Base-by-base conservation (phyloP, 441 rosid genomes). In the Biscutella laevigata region DNA sequence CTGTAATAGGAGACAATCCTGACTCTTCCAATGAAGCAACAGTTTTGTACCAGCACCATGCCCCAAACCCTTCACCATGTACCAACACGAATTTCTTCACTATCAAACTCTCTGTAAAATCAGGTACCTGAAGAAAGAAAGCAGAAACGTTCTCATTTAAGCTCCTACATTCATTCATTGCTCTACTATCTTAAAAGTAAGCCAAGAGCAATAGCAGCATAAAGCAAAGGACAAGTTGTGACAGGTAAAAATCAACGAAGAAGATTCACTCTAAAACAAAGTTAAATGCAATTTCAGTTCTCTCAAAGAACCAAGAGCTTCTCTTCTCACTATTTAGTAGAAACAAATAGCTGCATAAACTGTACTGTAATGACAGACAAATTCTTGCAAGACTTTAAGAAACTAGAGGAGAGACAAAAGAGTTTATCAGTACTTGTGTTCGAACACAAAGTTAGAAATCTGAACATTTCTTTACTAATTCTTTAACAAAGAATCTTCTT, bases 21-120 rank as follows among this genome's bases (percentile, higher is more conserved):
- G 72, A 84, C 79, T 91, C 98, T 75, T 91, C 96, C 66, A 87
- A 48, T 22, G 73, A 77, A 57, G 90, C 81, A 60, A 87, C 71
- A 4, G 85, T 78, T 70, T 91, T 87, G 71, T 91, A 91, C 98
- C 98, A 91, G 71, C 96, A 87, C 98, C 98, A 91, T 13, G 98
- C 98, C 37, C 98, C 98, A 76, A 83, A 91, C 1, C 98, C 96
- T 73, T 83, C 98, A 63, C 98, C 98, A 8, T 91, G 96, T 48
- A 87, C 68, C 56, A 91, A 40, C 16, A 91, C 68, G 9, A 87
- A 53, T 51, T 73, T 91, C 71, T 74, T 91, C 21, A 71, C 63
- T 26, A 65, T 74, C 50, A 91, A 53, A 47, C 72, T 75, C 71
- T 83, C 95, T 69, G 77, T 36, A 69, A 80, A 64, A 36, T 84